These are phyloP conservation scores for Zymoseptoria crescenta DNA, from an alignment of 2,329 filamentous ascomycete species.

Conservation along the genomic window DNA sequence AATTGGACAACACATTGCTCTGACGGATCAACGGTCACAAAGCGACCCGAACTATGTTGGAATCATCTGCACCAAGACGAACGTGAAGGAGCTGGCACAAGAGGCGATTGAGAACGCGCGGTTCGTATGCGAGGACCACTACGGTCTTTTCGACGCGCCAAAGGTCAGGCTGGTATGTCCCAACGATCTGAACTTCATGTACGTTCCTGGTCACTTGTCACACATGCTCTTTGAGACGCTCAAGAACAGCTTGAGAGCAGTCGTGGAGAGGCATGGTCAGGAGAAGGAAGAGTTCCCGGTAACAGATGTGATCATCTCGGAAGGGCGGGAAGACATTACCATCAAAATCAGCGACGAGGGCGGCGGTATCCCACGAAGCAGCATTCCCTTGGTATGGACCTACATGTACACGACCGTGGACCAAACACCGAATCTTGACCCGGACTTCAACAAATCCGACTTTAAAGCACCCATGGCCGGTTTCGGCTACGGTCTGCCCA, in stretches of 20 bases:
- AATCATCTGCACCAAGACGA: slow-evolving; percentile 98
- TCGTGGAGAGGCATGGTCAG: slow-evolving; percentile 89
- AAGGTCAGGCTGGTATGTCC: slow-evolving; percentile 94
- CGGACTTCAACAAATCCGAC: slow-evolving; percentile 97
- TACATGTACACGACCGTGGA: slow-evolving; percentile 99
- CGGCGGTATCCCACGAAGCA: slow-evolving; percentile 84
- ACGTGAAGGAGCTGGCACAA: slow-evolving; percentile 86
- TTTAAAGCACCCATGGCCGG: slow-evolving; percentile 99
- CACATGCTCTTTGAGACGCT: slow-evolving; percentile 99
- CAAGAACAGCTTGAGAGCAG: slow-evolving; percentile 94
- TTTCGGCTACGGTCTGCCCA: slow-evolving; percentile 95
- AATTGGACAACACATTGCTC: slow-evolving; percentile 94
- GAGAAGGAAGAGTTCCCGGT: slow-evolving; percentile 95
- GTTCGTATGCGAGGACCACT: slow-evolving; percentile 99
- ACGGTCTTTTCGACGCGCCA: slow-evolving; percentile 91
- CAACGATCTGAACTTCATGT: slow-evolving; percentile 89
- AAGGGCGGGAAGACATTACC: slow-evolving; percentile 97
- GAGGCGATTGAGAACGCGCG: slow-evolving; percentile 97
- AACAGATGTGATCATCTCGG: slow-evolving; percentile 94
- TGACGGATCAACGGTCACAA: slow-evolving; percentile 86
- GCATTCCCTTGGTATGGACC: slow-evolving; percentile 97
- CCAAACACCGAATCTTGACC: slow-evolving; percentile 86
- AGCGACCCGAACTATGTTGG: slow-evolving; percentile 91
- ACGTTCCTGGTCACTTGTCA: slow-evolving; percentile 94
- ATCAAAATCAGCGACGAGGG: slow-evolving; percentile 98